These are phyloP conservation scores for Meyerozyma guilliermondii DNA, from an alignment of 1,139 yeast genomes.

Conservation along the genomic window DNA sequence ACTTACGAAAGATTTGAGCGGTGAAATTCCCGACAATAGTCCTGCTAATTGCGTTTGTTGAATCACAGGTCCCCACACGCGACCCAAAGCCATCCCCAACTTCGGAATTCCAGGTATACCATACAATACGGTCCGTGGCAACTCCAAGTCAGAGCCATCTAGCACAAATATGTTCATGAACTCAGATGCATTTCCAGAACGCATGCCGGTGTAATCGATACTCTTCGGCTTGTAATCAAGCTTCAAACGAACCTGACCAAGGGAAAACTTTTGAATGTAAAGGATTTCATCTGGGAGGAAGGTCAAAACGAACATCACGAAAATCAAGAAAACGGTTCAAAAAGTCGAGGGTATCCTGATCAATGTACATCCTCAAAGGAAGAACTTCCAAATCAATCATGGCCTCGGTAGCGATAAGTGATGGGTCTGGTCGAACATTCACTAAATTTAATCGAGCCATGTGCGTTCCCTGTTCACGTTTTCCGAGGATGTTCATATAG, in stretches of 20 bases:
- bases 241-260: slow-evolving; percentile 58
- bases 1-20: slow-evolving; percentile 71
- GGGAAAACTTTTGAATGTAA: slow-evolving; percentile 64
- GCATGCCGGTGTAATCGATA: slow-evolving; percentile 74
- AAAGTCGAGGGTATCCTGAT: slow-evolving; percentile 90
- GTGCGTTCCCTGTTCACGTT: slow-evolving; percentile 62
- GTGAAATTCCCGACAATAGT: slow-evolving; percentile 77
- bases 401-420: slow-evolving; percentile 66
- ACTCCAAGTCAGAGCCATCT: slow-evolving; percentile 73
- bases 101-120: slow-evolving; percentile 74
- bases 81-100: slow-evolving; percentile 51
- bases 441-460: slow-evolving; percentile 55
- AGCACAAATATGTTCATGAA: slow-evolving; percentile 82
- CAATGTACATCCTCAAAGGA: slow-evolving; percentile 80
- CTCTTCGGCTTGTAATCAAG: slow-evolving; percentile 92
- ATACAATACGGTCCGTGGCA: slow-evolving; percentile 58
- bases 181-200: slow-evolving; percentile 83
- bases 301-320: slow-evolving; percentile 61
- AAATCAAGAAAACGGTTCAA: slow-evolving; percentile 75
- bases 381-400: slow-evolving; percentile 50
- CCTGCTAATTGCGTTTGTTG: slow-evolving; percentile 73
- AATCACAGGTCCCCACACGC: slow-evolving; percentile 84
- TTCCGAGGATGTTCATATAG: slow-evolving; percentile 62
- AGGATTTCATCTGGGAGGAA: slow-evolving; percentile 58
- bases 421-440: slow-evolving; percentile 62